Evolutionary conservation across 768 basidiomycete species (phyloP).

Genomic region (Serpula lacrymans): DNA sequence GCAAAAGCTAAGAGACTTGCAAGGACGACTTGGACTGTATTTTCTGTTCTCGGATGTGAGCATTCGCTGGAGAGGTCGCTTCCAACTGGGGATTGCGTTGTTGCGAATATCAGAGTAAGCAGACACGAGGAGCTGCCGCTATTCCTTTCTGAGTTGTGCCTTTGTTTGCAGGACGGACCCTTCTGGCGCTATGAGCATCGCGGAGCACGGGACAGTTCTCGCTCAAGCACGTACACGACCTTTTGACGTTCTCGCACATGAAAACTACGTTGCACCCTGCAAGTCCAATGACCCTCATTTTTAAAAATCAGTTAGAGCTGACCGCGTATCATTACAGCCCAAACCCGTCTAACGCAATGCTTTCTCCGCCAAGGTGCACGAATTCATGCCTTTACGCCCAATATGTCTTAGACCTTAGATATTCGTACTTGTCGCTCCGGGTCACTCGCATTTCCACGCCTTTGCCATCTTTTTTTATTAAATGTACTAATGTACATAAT

Average conservation of each 20-base stretch:
- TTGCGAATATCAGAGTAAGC: constrained; percentile 74
- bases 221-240: constrained; percentile 68
- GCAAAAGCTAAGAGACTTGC: constrained; percentile 74
- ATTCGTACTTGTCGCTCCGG: constrained; percentile 7
- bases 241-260: constrained; percentile 76
- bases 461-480: constrained; percentile 9
- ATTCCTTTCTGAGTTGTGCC: constrained; percentile 11
- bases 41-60: constrained; percentile 92
- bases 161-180: constrained; percentile 42
- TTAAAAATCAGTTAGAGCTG: background rate
- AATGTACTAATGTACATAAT: constrained; percentile 14
- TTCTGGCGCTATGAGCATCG: constrained; percentile 46
- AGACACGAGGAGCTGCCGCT: constrained; percentile 11
- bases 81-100: constrained; percentile 70
- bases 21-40: constrained; percentile 78
- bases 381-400: constrained; percentile 50
- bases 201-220: constrained; percentile 61
- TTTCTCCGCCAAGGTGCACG: constrained; percentile 57
- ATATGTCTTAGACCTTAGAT: constrained; percentile 29
- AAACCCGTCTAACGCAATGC: constrained; percentile 53
- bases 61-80: constrained; percentile 73
- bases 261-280: constrained; percentile 80
- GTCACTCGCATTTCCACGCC: constrained; percentile 3
- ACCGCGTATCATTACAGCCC: constrained; percentile 26
- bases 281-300: constrained; percentile 31